Percentiles rank a stretch among this genome's conserved stretches.
Evolutionary conservation across 352 stramenopile species (phyloP).

Genomic region (Phytophthora cryptogea): DNA sequence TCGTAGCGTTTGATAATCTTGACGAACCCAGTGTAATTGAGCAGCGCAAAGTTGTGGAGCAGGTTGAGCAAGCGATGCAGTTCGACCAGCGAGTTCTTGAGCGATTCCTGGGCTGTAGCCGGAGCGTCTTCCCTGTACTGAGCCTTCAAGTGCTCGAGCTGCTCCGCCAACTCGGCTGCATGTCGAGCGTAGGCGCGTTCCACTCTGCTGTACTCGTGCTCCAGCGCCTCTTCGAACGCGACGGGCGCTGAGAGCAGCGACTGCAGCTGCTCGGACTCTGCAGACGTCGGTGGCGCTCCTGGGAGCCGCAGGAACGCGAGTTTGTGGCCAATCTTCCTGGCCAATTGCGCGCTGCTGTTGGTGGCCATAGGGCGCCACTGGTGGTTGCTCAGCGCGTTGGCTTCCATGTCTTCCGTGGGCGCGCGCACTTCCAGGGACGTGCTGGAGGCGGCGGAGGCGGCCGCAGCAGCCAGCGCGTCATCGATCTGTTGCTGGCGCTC

Average conservation of each 20-base stretch:
- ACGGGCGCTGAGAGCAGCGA: conserved; percentile 31
- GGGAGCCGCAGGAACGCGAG: conserved; percentile 36
- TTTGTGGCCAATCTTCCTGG: conserved; percentile 22
- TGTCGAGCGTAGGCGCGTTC: conserved; percentile 92
- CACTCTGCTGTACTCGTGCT: conserved; percentile 89
- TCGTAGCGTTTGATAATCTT: conserved; percentile 99
- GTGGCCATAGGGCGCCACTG: conserved; percentile 38
- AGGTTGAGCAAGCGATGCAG: conserved; percentile 93
- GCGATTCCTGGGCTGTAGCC: conserved; percentile 80
- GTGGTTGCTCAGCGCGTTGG: conserved; percentile 29
- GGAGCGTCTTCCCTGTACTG: conserved; percentile 65
- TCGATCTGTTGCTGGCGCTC: conserved; percentile 62
- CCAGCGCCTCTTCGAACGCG: conserved; percentile 86
- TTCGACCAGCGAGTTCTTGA: conserved; percentile 94
- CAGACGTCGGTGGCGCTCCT: conserved; percentile 15
- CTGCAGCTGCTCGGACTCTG: conserved; percentile 39
- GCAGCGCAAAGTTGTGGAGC: conserved; percentile 96
- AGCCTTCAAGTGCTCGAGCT: conserved; percentile 85
- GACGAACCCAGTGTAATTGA: conserved; percentile 98
- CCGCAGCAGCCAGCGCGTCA: conserved; percentile 21
- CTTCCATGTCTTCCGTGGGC: conserved; percentile 28
- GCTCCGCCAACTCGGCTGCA: conserved; percentile 73
- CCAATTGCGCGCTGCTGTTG: conserved; percentile 23
- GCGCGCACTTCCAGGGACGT: conserved; percentile 18
- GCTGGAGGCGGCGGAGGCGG: conserved; percentile 19